Base-by-base conservation (phyloP, 768 basidiomycete genomes). In the Boletus vinaceobasis region DNA sequence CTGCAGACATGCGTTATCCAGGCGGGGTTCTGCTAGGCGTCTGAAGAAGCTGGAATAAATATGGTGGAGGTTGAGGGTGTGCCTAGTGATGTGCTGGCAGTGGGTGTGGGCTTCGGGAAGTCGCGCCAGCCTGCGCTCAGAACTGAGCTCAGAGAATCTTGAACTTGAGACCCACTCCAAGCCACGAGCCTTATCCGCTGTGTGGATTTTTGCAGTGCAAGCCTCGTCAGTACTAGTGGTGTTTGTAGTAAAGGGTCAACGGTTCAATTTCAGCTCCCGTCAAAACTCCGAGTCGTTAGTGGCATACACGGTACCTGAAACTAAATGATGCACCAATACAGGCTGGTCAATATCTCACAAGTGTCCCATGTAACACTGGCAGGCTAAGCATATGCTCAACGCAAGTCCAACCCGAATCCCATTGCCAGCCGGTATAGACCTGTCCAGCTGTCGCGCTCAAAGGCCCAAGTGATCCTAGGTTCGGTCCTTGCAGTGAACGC, bases 1-100 rank as follows among this genome's bases (percentile, higher is more conserved):
- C 59, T 65, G 55, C 35, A 36, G 17, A 27, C 61, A 58, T 49
- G 64, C 32, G 48, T 54, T 33, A 19, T 49, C 43, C 64, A 32
- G 39, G 50, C 27, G 48, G 14, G 4, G 2, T 15, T 21, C 42
- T 51, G 48, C 57, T 61, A 17, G 39, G 44, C 42, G 48, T 43
- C 52, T 10, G 35, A 49, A 54, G 36, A 47, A 52, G 42, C 33
- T 17, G 31, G 8, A 19, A 55, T 11, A 38, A 6, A 49, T 27
- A 29, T 36, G 49, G 21, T 21, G 3, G 44, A 23, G 57, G 55
- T 55, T 31, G 21, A 56, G 60, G 59, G 59, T 46, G 11, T 40
- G n/a, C 29, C 27, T 26, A 1, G 52, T 42, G 33, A 54, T 40
- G 53, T 14, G 40, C 39, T 37, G 48, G 26, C 38, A n/a, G 43